Percentiles rank a stretch among this genome's conserved stretches.
Conservation (phyloP, 768 basidiomycete species). For the Hygrocybe punicea region DNA sequence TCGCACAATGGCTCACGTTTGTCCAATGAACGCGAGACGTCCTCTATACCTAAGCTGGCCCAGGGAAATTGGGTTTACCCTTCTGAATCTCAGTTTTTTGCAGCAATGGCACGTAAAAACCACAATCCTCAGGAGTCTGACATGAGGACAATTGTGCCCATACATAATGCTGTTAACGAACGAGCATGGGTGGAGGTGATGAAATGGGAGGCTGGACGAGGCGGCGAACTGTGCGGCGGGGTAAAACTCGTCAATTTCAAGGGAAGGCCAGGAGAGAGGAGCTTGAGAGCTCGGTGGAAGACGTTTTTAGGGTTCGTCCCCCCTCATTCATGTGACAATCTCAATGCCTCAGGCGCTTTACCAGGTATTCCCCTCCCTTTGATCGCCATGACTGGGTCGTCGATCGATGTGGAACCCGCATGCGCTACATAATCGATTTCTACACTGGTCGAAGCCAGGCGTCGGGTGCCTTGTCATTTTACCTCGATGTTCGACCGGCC, state of each 20-base stretch:
- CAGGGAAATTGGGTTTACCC: constrained; percentile 94
- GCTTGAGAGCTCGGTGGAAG: constrained; percentile 77
- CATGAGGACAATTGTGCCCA: constrained; percentile 95
- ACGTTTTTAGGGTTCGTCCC: constrained; percentile 71
- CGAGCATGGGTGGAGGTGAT: constrained; percentile 81
- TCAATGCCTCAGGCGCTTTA: constrained; percentile 5
- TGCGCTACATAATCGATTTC: constrained; percentile 97
- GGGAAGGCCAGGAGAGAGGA: constrained; percentile 77
- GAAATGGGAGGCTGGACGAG: constrained; percentile 78
- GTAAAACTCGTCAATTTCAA: constrained; percentile 85
- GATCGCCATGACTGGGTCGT: constrained; percentile 97
- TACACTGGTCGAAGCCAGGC: constrained; percentile 69
- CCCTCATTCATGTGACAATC: not conserved
- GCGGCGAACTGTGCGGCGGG: constrained; percentile 79
- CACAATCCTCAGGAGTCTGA: constrained; percentile 83
- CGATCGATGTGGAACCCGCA: constrained; percentile 83
- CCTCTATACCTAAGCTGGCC: constrained; percentile 76
- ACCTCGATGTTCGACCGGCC: constrained; percentile 91
- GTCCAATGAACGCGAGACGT: constrained; percentile 55
- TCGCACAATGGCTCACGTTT: not conserved
- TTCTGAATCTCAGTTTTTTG: constrained; percentile 96
- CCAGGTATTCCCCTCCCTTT: constrained; percentile 89
- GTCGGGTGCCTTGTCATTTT: constrained; percentile 71
- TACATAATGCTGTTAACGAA: constrained; percentile 99
- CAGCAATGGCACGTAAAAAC: constrained; percentile 94